Conservation (phyloP, 345 rosid species). For the Aquilaria malaccensis region DNA sequence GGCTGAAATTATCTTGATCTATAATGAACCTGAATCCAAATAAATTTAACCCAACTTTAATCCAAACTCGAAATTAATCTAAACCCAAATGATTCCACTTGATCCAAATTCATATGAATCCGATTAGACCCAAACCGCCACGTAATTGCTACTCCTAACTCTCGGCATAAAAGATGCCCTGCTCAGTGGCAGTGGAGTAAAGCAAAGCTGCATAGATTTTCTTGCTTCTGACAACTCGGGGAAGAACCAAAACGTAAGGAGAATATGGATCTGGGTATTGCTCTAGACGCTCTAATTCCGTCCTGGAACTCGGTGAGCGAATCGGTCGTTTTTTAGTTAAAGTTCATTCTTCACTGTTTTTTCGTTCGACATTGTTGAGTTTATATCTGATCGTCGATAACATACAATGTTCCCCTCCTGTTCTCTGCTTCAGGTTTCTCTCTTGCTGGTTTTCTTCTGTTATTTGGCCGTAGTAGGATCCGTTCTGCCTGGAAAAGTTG, state of each 20-base stretch:
- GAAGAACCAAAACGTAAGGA: not conserved
- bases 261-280: constrained; percentile 47
- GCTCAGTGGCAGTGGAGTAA: no score
- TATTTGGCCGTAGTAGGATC: constrained; percentile 69
- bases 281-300: constrained; percentile 40
- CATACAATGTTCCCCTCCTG: not conserved
- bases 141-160: no score
- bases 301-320: constrained; percentile 53
- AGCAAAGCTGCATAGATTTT: no score
- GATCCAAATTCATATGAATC: no score
- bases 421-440: constrained; percentile 28
- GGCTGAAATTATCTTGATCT: no score
- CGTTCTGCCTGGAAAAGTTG: constrained; percentile 54
- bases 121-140: no score
- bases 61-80: no score
- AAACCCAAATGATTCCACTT: no score
- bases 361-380: not conserved
- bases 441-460: constrained; percentile 41
- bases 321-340: not conserved
- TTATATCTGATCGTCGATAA: not conserved
- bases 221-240: not conserved
- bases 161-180: no score
- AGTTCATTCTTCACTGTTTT: not conserved
- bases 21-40: no score
- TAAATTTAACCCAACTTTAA: no score